A percentile compares a stretch with the other conserved stretches of the same genome.
phyloP scores from a whole-genome alignment of 106 monocot genomes.

The Dendrobium officinale region DNA sequence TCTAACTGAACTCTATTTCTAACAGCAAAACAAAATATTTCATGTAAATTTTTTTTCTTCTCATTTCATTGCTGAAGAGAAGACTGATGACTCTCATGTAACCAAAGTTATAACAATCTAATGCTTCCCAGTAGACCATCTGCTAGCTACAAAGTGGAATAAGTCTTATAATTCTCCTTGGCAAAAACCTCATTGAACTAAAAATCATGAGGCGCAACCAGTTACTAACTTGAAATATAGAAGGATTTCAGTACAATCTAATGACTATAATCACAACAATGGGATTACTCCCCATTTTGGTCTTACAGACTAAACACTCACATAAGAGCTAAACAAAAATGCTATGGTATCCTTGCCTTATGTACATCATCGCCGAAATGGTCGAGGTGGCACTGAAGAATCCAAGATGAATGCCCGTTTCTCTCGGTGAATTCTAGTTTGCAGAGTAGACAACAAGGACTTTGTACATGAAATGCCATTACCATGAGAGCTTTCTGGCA shows the following conservation, averaged over 20 bases:
- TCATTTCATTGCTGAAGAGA: no score
- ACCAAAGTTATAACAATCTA: no score
- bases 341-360: slow-evolving; percentile 19
- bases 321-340: background rate
- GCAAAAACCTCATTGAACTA: slow-evolving; percentile 18
- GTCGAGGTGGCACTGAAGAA: slow-evolving; percentile 16
- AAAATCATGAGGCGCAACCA: slow-evolving; percentile 28
- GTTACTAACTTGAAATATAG: background rate
- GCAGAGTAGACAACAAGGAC: slow-evolving; percentile 5
- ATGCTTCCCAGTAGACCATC: no score
- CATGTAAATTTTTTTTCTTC: no score
- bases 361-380: slow-evolving; percentile 19
- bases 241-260: background rate
- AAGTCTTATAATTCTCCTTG: no score
- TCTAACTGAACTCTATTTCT: no score
- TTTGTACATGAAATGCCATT: slow-evolving; percentile 33
- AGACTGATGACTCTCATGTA: no score
- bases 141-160: no score
- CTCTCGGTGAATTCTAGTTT: no score
- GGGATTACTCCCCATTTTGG: slow-evolving; percentile 6
- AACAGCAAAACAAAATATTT: no score
- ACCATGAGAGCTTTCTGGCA: slow-evolving; percentile 32
- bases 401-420: slow-evolving; percentile 7
- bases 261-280: background rate
- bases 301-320: background rate